Conservation (phyloP, 805 yeast species). For the Yamadazyma endophytica region DNA sequence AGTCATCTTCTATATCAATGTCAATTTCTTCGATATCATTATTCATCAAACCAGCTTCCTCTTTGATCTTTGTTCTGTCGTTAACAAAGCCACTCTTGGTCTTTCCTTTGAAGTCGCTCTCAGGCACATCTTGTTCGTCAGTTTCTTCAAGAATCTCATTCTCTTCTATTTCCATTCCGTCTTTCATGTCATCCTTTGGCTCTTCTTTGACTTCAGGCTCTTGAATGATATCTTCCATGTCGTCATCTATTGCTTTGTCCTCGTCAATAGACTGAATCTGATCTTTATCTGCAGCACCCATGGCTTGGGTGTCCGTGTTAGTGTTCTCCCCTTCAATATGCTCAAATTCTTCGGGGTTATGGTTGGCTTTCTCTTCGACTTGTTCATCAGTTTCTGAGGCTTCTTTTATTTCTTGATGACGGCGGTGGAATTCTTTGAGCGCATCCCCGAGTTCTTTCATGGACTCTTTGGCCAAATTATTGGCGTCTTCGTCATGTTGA, state of each 20-base stretch:
- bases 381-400: conserved; percentile 52
- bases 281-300: conserved; percentile 84
- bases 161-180: conserved; percentile 26
- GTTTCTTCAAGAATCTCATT: conserved; percentile 23
- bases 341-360: conserved; percentile 81
- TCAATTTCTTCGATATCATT: conserved; percentile 19
- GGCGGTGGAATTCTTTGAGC: conserved; percentile 84
- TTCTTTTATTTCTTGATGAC: conserved; percentile 82
- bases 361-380: conserved; percentile 51
- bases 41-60: conserved; percentile 22
- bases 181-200: conserved; percentile 22
- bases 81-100: conserved; percentile 49
- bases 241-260: conserved; percentile 79
- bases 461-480: conserved; percentile 70
- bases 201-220: conserved; percentile 24
- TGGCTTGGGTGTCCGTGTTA: conserved; percentile 80
- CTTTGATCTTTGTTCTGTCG: conserved; percentile 35
- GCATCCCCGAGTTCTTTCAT: conserved; percentile 89
- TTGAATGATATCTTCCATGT: conserved; percentile 26
- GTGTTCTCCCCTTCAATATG: conserved; percentile 79
- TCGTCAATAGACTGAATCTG: conserved; percentile 74
- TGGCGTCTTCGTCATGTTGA: conserved; percentile 44
- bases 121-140: conserved; percentile 27
- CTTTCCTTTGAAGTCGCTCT: conserved; percentile 47
- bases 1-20: conserved; percentile 13